These are phyloP conservation scores for Xeromyces bisporus DNA, from an alignment of 495 filamentous ascomycete species.

Conservation along the genomic window DNA sequence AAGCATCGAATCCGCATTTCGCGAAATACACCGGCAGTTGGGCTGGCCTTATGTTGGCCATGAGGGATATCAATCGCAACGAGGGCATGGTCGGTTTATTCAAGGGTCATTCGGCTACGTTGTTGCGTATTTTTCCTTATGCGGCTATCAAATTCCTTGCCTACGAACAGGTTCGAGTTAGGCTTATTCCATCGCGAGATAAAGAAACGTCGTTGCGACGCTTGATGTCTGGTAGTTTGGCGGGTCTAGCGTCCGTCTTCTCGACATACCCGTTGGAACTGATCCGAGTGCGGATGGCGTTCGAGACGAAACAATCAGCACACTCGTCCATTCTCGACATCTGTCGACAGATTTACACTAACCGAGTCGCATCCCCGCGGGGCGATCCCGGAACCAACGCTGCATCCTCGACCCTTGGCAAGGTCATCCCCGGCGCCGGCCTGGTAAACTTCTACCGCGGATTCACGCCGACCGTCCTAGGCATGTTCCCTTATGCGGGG, in stretches of 20 bases:
- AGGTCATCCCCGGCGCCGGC: constrained; percentile 42
- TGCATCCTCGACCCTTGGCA: constrained; percentile 20
- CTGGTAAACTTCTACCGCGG: constrained; percentile 88
- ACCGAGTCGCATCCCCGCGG: constrained; percentile 31
- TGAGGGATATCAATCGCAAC: constrained; percentile 61
- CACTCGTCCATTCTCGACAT: constrained; percentile 52
- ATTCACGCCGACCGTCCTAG: constrained; percentile 72
- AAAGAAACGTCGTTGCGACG: constrained; percentile 71
- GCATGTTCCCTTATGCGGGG: constrained; percentile 94
- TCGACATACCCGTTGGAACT: constrained; percentile 92
- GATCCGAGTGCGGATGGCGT: constrained; percentile 79
- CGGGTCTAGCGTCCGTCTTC: constrained; percentile 80
- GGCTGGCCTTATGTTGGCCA: constrained; percentile 58
- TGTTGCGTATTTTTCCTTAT: constrained; percentile 93
- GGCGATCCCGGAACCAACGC: constrained; percentile 17
- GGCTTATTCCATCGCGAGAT: constrained; percentile 48
- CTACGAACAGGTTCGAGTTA: constrained; percentile 79
- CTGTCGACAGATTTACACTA: constrained; percentile 69
- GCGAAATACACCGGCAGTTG: constrained; percentile 79
- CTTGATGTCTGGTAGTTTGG: constrained; percentile 59
- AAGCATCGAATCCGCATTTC: constrained; percentile 86
- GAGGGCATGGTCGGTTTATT: constrained; percentile 67
- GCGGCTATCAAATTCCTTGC: constrained; percentile 94
- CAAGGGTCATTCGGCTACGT: constrained; percentile 83
- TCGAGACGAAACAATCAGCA: constrained; percentile 61